phyloP scores from a whole-genome alignment of 2,329 filamentous ascomycete genomes.

The Talaromyces sp. region DNA sequence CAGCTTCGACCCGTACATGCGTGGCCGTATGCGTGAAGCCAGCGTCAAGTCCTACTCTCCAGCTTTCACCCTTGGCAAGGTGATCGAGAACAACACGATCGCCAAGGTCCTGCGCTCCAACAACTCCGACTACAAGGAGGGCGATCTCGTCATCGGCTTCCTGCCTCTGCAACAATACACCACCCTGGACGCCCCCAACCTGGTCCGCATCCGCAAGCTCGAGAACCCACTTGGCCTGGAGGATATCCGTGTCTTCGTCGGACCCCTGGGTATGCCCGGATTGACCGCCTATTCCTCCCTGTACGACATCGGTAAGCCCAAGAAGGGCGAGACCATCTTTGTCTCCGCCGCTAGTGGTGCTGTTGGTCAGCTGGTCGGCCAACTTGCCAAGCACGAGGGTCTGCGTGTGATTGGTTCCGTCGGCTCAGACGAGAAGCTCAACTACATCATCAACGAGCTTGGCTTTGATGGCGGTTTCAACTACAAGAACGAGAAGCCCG shows the following conservation, averaged over 20 bases:
- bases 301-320: constrained; percentile 73
- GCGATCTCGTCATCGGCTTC: constrained; percentile 65
- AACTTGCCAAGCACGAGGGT: constrained; percentile 80
- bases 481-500: constrained; percentile 79
- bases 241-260: constrained; percentile 65
- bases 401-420: constrained; percentile 78
- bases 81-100: constrained; percentile 67
- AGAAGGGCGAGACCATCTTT: constrained; percentile 80
- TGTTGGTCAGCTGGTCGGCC: constrained; percentile 80
- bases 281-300: constrained; percentile 74
- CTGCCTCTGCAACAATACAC: constrained; percentile 72
- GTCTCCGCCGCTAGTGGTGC: constrained; percentile 78
- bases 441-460: constrained; percentile 71
- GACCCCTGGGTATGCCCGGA: constrained; percentile 77
- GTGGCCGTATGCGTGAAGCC: constrained; percentile 73
- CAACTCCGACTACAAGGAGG: constrained; percentile 62
- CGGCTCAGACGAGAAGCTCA: constrained; percentile 76
- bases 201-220: constrained; percentile 56
- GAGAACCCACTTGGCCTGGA: constrained; percentile 64
- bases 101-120: constrained; percentile 73
- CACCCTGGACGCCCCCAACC: constrained; percentile 53
- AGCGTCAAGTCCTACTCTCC: constrained; percentile 68
- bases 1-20: constrained; percentile 84
- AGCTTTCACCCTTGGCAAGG: constrained; percentile 62
- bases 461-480: constrained; percentile 77